Evolutionary conservation across 23 red algal species (phyloP).

Genomic region (Gracilariopsis chorda): DNA sequence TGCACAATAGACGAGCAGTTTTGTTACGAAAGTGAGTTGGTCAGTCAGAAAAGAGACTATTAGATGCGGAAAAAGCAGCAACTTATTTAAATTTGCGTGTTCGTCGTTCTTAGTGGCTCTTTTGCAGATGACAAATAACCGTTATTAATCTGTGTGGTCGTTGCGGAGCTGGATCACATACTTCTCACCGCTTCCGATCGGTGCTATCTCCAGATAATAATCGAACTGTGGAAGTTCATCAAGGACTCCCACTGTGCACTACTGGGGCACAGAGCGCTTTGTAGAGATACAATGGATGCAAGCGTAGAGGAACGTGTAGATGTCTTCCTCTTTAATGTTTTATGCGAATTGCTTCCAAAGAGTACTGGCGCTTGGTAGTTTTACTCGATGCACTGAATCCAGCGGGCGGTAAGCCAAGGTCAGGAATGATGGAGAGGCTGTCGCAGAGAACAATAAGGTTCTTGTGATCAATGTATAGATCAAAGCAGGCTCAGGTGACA

Average conservation of each 20-base stretch:
- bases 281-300: conserved; percentile 8
- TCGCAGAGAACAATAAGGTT: not conserved
- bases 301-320: not conserved
- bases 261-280: not conserved
- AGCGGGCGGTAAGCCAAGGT: not conserved
- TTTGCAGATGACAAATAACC: not conserved
- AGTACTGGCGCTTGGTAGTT: not conserved
- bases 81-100: not conserved
- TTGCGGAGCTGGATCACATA: not conserved
- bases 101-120: not conserved
- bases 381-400: no score
- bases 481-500: not conserved
- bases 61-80: not conserved
- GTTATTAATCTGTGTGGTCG: conserved; percentile 1
- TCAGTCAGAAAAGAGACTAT: not conserved
- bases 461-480: not conserved
- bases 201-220: not conserved
- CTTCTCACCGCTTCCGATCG: not conserved
- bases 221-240: not conserved
- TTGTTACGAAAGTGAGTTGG: conserved; percentile 3
- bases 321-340: not conserved
- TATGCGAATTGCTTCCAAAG: not conserved
- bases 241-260: not conserved
- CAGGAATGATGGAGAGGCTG: not conserved
- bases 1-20: not conserved